These are phyloP conservation scores for Allantophomopsis cytisporea DNA, from an alignment of 2,329 filamentous ascomycete species.

Conservation along the genomic window DNA sequence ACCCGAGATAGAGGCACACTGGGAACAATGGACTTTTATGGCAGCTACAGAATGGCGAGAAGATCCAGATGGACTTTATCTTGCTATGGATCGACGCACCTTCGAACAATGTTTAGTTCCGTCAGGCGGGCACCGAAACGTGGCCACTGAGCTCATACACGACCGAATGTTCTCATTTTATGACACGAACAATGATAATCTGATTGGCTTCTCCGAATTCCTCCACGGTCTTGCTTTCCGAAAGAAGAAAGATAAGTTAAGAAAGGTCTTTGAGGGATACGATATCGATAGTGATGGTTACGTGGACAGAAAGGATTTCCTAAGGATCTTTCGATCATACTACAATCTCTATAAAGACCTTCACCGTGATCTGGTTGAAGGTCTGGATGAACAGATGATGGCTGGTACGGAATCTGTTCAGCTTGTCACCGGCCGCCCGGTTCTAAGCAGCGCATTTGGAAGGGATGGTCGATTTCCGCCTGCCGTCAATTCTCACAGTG, in stretches of 20 bases:
- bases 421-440: constrained; percentile 61
- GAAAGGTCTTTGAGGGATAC: constrained; percentile 73
- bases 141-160: constrained; percentile 78
- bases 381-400: constrained; percentile 65
- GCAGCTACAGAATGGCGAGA: constrained; percentile 74
- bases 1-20: constrained; percentile 81
- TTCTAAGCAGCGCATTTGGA: constrained; percentile 61
- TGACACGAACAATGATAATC: constrained; percentile 75
- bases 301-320: constrained; percentile 73
- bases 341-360: constrained; percentile 85
- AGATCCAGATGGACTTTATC: constrained; percentile 62
- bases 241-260: constrained; percentile 54
- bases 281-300: constrained; percentile 83
- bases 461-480: constrained; percentile 56
- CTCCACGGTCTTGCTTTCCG: constrained; percentile 65
- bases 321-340: constrained; percentile 85
- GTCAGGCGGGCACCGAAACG: constrained; percentile 62
- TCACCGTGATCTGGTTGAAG: constrained; percentile 69
- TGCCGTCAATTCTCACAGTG: constrained; percentile 41
- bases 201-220: constrained; percentile 91
- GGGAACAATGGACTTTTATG: constrained; percentile 94
- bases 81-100: constrained; percentile 83
- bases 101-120: constrained; percentile 87
- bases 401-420: constrained; percentile 65
- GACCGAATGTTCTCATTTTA: constrained; percentile 97